Base-by-base conservation (phyloP, 2,329 filamentous ascomycete genomes). In the Fusarium coffeatum region DNA sequence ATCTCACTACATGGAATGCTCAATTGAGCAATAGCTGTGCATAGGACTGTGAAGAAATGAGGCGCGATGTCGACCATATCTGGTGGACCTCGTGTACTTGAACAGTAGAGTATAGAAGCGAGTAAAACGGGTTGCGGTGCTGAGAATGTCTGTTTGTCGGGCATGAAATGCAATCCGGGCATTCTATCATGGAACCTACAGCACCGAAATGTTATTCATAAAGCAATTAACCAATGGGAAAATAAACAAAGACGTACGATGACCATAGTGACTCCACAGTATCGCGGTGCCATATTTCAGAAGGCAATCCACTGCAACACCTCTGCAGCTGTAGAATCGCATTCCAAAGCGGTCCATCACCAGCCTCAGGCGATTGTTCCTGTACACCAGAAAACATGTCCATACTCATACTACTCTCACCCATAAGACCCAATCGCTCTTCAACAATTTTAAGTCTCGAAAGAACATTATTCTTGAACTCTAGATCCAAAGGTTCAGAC, bases 261-360 rank as follows among this genome's bases (percentile, higher is more conserved):
- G 59, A 64, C 61, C 61, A 64, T 0, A 64, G 37, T 5, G 61
- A 64, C 7, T 64, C 61, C 4, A 64, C 54, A 23, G 11, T 64
- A 23, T 41, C 50, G 13, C 49, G 59, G 5, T 58, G 49, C 61
- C 61, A 64, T 20, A 64, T 58, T 0, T 25, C 15, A 6, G 59
- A 6, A 5, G 49, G 37, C 1, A 64, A 23, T 7, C 8, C 16
- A 20, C 25, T 37, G 0, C 49, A 64, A 6, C 61, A 64, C 10
- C 37, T 58, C 15, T 64, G 59, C 1, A 64, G 5, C 0, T 64
- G 43, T 6, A 45, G n/a, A 13, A 64, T 57, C 3, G 49, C 49
- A 40, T 49, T 45, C 61, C 61, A 64, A 0, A 64, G n/a, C 1
- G 61, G 59, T 32, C 51, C 61, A 6, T 64, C 45, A 0, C 22